These are phyloP conservation scores for Trichoderma citrinoviride DNA, from an alignment of 2,329 filamentous ascomycete species.

Conservation along the genomic window DNA sequence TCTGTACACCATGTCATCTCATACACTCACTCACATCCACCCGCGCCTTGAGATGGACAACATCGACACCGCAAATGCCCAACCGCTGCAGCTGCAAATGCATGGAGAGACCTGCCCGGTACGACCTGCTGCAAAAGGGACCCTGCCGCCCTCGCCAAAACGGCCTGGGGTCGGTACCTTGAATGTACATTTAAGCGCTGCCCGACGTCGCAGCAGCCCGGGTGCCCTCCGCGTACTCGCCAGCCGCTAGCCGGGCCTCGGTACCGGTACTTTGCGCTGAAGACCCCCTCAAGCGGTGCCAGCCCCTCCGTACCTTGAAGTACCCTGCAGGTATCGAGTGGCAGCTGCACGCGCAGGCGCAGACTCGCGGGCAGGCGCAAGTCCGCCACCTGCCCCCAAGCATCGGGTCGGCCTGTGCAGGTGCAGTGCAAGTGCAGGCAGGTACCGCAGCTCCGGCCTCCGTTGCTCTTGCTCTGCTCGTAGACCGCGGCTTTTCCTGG, in stretches of 20 bases:
- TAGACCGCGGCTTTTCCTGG: background rate
- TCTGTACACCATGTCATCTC: no score
- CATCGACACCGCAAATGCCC: background rate
- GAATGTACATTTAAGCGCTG: background rate
- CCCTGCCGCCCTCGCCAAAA: constrained; percentile 8
- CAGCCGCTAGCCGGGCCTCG: constrained; percentile 4
- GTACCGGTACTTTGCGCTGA: constrained; percentile 2
- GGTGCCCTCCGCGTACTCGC: background rate
- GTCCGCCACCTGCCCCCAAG: constrained; percentile 13
- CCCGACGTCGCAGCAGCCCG: background rate
- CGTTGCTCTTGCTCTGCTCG: background rate
- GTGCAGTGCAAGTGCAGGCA: background rate
- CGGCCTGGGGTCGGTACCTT: background rate
- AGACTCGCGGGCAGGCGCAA: constrained; percentile 12
- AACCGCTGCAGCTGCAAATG: background rate
- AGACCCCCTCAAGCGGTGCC: background rate
- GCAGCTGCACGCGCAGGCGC: background rate
- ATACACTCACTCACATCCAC: no score
- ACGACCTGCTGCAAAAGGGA: background rate
- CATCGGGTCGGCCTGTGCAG: background rate
- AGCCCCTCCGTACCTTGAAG: constrained; percentile 1
- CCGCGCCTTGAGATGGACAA: background rate
- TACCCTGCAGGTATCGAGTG: background rate
- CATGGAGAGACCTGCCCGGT: background rate
- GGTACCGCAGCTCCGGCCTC: background rate